phyloP scores from a whole-genome alignment of 202 grass and related monocot species.

The Zoysia matrella region DNA sequence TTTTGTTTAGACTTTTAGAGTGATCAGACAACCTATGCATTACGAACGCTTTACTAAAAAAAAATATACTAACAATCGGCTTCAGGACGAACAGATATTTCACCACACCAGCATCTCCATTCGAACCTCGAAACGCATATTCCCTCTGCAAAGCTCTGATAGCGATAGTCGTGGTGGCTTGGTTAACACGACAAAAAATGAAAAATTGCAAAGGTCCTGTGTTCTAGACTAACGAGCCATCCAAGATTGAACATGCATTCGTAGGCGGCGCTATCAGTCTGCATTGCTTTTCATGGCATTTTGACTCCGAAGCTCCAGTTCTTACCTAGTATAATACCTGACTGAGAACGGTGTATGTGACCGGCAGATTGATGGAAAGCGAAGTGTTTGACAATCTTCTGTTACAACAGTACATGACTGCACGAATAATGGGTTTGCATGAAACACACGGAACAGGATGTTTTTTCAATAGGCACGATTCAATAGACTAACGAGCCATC shows the following conservation, averaged over 20 bases:
- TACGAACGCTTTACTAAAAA: neutral
- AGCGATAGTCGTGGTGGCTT: neutral
- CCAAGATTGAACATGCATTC: slow-evolving; percentile 5
- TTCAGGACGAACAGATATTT: neutral
- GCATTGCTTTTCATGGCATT: slow-evolving; percentile 9
- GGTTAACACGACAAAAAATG: neutral
- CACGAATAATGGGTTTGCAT: neutral
- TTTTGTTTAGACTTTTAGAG: neutral
- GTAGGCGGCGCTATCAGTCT: neutral
- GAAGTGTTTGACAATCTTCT: neutral
- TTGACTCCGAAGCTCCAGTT: neutral
- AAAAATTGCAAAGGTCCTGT: neutral
- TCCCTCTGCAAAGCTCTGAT: neutral
- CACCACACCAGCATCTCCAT: neutral
- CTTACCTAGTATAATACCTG: neutral
- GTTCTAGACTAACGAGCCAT: neutral
- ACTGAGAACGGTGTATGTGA: neutral
- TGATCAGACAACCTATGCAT: neutral
- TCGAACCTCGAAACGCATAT: neutral
- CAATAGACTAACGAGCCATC: too few relatives aligned
- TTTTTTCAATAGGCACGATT: neutral
- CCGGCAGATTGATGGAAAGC: neutral
- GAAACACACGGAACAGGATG: neutral
- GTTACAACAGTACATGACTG: neutral
- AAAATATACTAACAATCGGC: too few relatives aligned